These are phyloP conservation scores for Mucor racemosus DNA, from an alignment of 371 early-diverging fungal genomes.

Conservation along the genomic window DNA sequence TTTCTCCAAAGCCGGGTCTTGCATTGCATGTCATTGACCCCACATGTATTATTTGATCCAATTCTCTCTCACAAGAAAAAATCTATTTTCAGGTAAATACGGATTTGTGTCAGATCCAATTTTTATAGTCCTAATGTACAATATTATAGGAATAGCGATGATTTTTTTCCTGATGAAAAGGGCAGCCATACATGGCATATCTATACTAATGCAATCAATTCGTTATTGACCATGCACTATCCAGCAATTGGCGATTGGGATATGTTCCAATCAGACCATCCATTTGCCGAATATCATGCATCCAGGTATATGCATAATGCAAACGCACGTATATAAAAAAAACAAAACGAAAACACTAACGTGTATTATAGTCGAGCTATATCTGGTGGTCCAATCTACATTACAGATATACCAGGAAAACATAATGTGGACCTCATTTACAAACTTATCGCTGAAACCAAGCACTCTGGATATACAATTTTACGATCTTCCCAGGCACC, in stretches of 20 bases:
- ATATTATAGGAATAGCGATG: conserved; percentile 49
- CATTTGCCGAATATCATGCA: conserved; percentile 51
- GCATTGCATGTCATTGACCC: conserved; percentile 54
- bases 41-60: conserved; percentile 29
- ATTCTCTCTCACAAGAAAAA: conserved; percentile 8
- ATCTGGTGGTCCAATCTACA: conserved; percentile 50
- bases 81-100: conserved; percentile 7
- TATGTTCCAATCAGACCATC: conserved; percentile 58
- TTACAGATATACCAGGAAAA: conserved; percentile 40
- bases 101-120: too few species aligned
- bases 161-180: conserved; percentile 47
- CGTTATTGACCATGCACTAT: conserved; percentile 27
- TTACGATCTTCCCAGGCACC: conserved; percentile 19
- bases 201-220: conserved; percentile 48
- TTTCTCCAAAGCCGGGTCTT: conserved; percentile 24
- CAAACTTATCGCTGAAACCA: conserved; percentile 21
- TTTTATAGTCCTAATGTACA: background rate
- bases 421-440: conserved; percentile 31
- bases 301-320: conserved; percentile 20
- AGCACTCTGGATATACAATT: conserved; percentile 6
- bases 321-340: too few species aligned
- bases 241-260: conserved; percentile 49
- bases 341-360: too few species aligned
- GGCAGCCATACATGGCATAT: conserved; percentile 58
- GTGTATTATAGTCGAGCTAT: conserved; percentile 38